Base-by-base conservation (phyloP, 139 green algal species). In the Coccomyxa sp. region DNA sequence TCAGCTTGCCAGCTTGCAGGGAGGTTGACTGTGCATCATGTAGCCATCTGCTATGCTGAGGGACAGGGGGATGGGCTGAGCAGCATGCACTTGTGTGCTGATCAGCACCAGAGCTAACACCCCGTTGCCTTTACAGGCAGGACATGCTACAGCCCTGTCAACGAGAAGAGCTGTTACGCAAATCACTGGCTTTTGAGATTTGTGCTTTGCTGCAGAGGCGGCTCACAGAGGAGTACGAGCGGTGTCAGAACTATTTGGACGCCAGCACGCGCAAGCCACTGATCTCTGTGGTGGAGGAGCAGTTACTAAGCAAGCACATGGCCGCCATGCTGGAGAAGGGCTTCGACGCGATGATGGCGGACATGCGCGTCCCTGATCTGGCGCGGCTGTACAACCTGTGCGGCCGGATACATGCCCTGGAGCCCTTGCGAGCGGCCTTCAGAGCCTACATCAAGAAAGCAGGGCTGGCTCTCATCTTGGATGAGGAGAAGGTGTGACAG, bases 171-270 rank as follows among this genome's bases (percentile, higher is more conserved):
- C 5, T 31, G 50, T 6, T 10, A 22, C 27, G 14, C 41, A 12
- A 74, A 71, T 70, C 34, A 35, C 80, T 40, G 3, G n/a, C 5
- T 7, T 54, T 18, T 44, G 34, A 8, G 33, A 2, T 40, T 34
- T 68, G 40, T 77, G 3, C 33, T 75, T 16, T 79, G 27, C 7
- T 82, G 82, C 88, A 96, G 91, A 81, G 73, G n/a, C 90, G 96
- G 27, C 82, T 99, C 44, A 41, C 69, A 5, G 93, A 98, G 85
- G 96, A 99, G 89, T 87, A 88, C 39, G 94, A 97, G 39, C 86
- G 95, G 44, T 96, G 91, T 77, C 79, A 86, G 40, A 79, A 92
- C 29, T 97, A 95, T 81, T 88, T 99, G 81, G 96, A 98, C 39
- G 55, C 87, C 16, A 54, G 39, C 37, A 98, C 92, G 22, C 85